phyloP scores from a whole-genome alignment of 75 land plant species.

The Pinus taeda region DNA sequence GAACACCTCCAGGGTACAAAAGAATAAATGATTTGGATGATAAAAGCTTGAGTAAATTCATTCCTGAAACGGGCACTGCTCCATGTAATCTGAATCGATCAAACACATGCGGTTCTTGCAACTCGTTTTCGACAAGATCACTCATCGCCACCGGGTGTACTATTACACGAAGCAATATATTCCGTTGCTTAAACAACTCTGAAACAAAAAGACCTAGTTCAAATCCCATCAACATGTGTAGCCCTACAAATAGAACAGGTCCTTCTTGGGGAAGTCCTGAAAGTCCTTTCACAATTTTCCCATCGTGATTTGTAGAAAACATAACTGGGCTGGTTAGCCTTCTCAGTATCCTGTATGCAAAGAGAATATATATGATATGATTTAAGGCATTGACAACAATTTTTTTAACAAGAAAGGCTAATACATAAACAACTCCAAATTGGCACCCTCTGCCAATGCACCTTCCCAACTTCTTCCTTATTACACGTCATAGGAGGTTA shows the following conservation, averaged over 20 bases:
- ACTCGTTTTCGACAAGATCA: no score
- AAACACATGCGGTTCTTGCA: no score
- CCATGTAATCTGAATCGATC: slow-evolving; percentile 66
- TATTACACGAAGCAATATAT: slow-evolving; percentile 54
- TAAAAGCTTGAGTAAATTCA: slow-evolving; percentile 53
- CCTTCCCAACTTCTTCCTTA: background rate
- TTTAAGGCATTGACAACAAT: background rate
- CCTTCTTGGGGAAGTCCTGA: slow-evolving; percentile 75
- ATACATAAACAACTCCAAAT: background rate
- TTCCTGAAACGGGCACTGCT: slow-evolving; percentile 62
- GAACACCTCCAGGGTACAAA: slow-evolving; percentile 15
- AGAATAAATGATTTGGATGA: slow-evolving; percentile 55
- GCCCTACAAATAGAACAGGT: slow-evolving; percentile 85
- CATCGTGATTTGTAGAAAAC: no score
- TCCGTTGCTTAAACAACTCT: slow-evolving; percentile 54
- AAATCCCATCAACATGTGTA: slow-evolving; percentile 88
- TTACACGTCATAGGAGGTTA: background rate
- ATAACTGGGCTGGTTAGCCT: slow-evolving; percentile 47
- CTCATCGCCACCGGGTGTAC: no score
- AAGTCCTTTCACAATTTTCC: slow-evolving; percentile 46
- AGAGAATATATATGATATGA: background rate
- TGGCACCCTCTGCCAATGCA: no score
- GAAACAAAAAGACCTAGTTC: slow-evolving; percentile 57
- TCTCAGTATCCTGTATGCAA: slow-evolving; percentile 19
- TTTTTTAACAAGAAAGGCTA: background rate